Base-by-base conservation (phyloP, 495 filamentous ascomycete genomes). In the Penicillium canescens region DNA sequence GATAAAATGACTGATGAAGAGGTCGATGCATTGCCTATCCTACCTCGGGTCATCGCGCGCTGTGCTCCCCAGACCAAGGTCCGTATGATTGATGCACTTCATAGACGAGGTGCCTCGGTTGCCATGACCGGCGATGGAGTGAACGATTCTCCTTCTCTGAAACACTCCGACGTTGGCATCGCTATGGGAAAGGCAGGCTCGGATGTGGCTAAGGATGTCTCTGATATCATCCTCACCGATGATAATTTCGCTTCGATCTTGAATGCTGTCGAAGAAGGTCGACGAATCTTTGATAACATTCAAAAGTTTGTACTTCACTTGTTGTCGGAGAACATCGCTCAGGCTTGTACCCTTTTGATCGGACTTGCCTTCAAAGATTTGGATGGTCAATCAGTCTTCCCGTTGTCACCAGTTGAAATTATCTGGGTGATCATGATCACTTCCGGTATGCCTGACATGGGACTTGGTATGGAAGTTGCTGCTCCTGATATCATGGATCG, bases 61-160 rank as follows among this genome's bases (percentile, higher is more conserved):
- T 88, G 85, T 49, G 78, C 82, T 1, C 86, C 85, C 2, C 73
- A 84, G 57, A 87, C 86, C 11, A 89, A 89, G 71, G 80, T 79
- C 0, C 78, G 80, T 38, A 86, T 89, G 79, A 84, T 91, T 28
- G 82, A 85, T 54, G 82, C 85, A 10, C 76, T 90, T 10, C 82
- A 86, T 49, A 80, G 86, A 33, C 79, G 87, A 49, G 89, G 90
- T 57, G 87, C 89, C 74, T 84, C 92, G 47, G 89, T 90, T 74
- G 90, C 90, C 67, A 94, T 95, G 86, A 95, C 90, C 76, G 91
- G 90, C 81, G 91, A 95, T 62, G 90, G 90, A 83, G 90, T 93
- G 69, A 95, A 95, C 74, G 90, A 95, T 75, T 90, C 88, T 52
- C 90, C 90, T 44, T 92, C 90, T 37, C 80, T 95, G 48, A 93